Conservation (phyloP, 2,329 filamentous ascomycete genomes). For the Chaetomiaceae sp. region DNA sequence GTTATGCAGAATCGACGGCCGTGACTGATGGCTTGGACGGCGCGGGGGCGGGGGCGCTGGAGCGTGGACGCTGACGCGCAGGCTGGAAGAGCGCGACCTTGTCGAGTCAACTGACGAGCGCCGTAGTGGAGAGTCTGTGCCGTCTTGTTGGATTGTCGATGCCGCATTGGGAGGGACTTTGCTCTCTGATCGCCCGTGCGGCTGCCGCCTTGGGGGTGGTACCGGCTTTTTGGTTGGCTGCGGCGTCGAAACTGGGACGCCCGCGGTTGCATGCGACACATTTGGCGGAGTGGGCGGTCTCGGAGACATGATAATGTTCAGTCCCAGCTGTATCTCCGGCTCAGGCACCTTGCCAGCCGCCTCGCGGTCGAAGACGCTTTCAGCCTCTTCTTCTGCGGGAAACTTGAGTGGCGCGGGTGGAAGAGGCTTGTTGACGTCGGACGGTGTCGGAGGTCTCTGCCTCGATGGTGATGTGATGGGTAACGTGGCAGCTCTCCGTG, state of each 20-base stretch:
- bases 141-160: conserved; percentile 31
- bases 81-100: conserved; percentile 43
- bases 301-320: conserved; percentile 30
- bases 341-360: conserved; percentile 50
- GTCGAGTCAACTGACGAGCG: conserved; percentile 50
- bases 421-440: conserved; percentile 59
- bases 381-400: conserved; percentile 44
- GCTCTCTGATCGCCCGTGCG: conserved; percentile 45
- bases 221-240: conserved; percentile 37
- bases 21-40: conserved; percentile 41
- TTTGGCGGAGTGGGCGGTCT: conserved; percentile 40
- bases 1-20: conserved; percentile 25
- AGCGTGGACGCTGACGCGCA: conserved; percentile 39
- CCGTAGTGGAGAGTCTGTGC: conserved; percentile 34
- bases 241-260: conserved; percentile 26
- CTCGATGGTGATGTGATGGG: conserved; percentile 27
- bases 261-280: conserved; percentile 32
- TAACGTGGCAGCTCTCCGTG: conserved; percentile 12
- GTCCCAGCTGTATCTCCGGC: conserved; percentile 29
- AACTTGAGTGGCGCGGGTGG: conserved; percentile 49
- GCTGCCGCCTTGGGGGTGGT: conserved; percentile 50
- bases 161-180: conserved; percentile 28
- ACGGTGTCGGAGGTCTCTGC: conserved; percentile 37
- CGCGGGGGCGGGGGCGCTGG: conserved; percentile 55
- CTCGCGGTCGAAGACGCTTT: conserved; percentile 52